Evolutionary conservation across 331 rosid species (phyloP).

Genomic region (Spiraea crenata): DNA sequence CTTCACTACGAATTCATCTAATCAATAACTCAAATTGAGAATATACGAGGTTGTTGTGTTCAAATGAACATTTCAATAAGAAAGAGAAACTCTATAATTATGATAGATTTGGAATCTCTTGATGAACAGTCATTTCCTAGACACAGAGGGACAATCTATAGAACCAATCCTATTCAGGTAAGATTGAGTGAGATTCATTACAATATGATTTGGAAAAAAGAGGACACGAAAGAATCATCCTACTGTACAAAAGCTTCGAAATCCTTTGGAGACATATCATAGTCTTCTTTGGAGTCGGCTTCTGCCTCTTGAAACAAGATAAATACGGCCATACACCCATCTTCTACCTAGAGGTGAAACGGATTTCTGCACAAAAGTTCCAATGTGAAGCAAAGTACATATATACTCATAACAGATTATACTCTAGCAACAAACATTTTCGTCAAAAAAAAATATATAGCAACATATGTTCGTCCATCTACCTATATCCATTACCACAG

Average conservation of each 20-base stretch:
- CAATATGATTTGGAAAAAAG: constrained; percentile 4
- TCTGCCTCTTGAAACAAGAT: constrained; percentile 61
- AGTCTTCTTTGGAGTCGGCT: constrained; percentile 41
- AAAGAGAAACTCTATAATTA: not conserved
- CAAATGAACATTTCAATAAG: not conserved
- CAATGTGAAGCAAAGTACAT: not conserved
- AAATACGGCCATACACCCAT: constrained; percentile 89
- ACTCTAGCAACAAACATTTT: not conserved
- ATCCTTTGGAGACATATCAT: constrained; percentile 25
- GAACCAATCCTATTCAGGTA: not conserved
- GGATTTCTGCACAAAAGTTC: constrained; percentile 49
- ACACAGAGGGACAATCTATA: not conserved
- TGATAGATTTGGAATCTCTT: not conserved
- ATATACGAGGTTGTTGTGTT: not conserved
- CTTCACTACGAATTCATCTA: not conserved
- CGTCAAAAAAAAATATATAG: not conserved
- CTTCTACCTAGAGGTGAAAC: constrained; percentile 61
- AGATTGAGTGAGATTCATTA: not conserved
- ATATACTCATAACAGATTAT: not conserved
- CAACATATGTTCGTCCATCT: not conserved
- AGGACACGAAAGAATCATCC: constrained; percentile 5
- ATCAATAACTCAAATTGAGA: not conserved
- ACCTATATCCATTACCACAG: not conserved
- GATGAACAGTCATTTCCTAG: not conserved
- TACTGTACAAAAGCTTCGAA: constrained; percentile 23